phyloP scores from a whole-genome alignment of 305 asterid genomes.

The Vinca major region DNA sequence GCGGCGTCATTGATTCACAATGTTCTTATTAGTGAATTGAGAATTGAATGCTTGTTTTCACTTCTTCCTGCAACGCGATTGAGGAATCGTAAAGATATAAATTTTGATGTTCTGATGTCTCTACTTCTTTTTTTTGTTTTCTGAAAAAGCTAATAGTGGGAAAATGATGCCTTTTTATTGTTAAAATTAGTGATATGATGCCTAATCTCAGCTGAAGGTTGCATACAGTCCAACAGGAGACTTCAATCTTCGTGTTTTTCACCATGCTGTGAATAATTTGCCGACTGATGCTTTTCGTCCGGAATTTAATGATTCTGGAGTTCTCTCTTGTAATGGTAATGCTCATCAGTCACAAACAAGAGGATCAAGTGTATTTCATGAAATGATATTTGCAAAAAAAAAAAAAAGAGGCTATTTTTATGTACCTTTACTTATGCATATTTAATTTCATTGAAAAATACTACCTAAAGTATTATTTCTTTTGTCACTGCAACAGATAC shows the following conservation, averaged over 20 bases:
- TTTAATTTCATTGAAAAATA: background rate
- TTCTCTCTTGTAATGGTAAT: slow-evolving; percentile 38
- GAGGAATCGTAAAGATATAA: background rate
- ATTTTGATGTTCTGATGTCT: background rate
- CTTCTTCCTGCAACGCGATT: background rate
- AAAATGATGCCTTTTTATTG: background rate
- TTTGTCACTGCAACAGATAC: slow-evolving; percentile 30
- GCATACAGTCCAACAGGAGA: slow-evolving; percentile 73
- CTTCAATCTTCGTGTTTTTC: slow-evolving; percentile 82
- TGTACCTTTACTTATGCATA: background rate
- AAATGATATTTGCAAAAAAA: background rate
- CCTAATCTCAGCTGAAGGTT: slow-evolving; percentile 62
- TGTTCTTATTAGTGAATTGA: background rate
- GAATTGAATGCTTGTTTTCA: background rate
- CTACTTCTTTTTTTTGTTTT: background rate
- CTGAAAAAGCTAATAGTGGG: background rate
- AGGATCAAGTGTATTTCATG: background rate
- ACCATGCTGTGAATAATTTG: slow-evolving; percentile 69
- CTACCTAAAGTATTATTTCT: background rate
- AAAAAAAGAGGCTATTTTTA: background rate
- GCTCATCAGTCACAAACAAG: background rate
- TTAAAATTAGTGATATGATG: slow-evolving; percentile 15
- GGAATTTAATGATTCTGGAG: slow-evolving; percentile 34
- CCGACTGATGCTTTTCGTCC: slow-evolving; percentile 66
- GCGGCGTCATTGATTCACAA: slow-evolving; percentile 1